Conservation (phyloP, 441 rosid species). For the Eruca vesicaria region DNA sequence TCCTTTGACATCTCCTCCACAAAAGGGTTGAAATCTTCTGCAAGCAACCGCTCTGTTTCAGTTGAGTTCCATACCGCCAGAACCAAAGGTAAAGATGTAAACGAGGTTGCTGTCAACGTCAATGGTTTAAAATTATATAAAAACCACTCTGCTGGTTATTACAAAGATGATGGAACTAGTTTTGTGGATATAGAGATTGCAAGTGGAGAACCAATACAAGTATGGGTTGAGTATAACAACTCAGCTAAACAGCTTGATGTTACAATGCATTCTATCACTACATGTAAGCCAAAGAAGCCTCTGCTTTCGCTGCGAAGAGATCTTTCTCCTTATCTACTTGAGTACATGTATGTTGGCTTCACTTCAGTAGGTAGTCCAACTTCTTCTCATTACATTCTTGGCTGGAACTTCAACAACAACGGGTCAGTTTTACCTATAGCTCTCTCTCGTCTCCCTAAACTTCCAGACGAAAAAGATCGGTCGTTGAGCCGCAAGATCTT, state of each 20-base stretch:
- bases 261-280: conserved; percentile 20
- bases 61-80: conserved; percentile 34
- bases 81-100: conserved; percentile 20
- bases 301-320: conserved; percentile 32
- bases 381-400: conserved; percentile 32
- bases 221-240: conserved; percentile 39
- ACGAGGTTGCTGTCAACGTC: conserved; percentile 41
- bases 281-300: conserved; percentile 31
- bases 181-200: conserved; percentile 26
- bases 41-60: conserved; percentile 9
- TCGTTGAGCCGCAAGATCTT: not conserved
- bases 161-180: not conserved
- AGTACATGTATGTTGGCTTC: conserved; percentile 42
- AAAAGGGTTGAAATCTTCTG: not conserved
- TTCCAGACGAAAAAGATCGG: not conserved
- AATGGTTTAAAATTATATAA: conserved; percentile 21
- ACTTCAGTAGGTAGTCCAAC: conserved; percentile 23
- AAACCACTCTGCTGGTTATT: conserved; percentile 37
- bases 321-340: conserved; percentile 26
- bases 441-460: conserved; percentile 26
- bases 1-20: conserved; percentile 54
- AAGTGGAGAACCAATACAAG: conserved; percentile 30
- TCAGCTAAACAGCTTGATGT: conserved; percentile 28
- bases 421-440: conserved; percentile 27
- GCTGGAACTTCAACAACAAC: conserved; percentile 35